Conservation (phyloP, 768 basidiomycete genomes). For the Kwoniella mangroviensis region DNA sequence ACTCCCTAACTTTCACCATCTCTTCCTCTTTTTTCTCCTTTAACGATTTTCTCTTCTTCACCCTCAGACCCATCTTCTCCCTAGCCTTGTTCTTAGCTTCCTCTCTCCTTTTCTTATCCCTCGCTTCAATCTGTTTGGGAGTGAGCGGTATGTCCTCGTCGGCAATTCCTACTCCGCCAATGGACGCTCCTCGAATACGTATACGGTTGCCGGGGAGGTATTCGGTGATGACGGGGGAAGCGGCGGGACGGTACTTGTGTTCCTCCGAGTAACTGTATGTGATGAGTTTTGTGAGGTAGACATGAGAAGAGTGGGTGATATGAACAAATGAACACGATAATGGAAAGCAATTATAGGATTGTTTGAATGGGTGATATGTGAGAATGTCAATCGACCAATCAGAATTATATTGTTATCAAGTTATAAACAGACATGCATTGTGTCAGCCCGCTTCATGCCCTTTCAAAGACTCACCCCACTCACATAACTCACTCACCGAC, state of each 20-base stretch:
- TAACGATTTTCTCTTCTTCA: constrained; percentile 27
- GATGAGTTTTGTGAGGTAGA: neutral
- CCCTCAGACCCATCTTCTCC: constrained; percentile 45
- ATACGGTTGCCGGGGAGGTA: constrained; percentile 71
- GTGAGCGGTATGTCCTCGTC: constrained; percentile 50
- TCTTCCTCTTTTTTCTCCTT: constrained; percentile 26
- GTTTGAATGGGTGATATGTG: no score
- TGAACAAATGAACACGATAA: no score
- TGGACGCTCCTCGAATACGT: constrained; percentile 71
- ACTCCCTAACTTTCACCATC: constrained; percentile 11
- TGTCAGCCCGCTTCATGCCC: neutral
- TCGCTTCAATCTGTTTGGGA: constrained; percentile 32
- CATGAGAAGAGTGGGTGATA: no score
- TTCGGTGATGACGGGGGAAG: constrained; percentile 81
- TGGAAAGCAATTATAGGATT: no score
- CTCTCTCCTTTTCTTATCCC: constrained; percentile 43
- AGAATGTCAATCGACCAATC: no score
- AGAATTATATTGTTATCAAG: no score
- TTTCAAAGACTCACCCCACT: neutral
- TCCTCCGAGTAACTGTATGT: constrained; percentile 75
- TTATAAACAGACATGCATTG: no score
- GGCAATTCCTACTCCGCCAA: constrained; percentile 57
- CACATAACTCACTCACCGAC: constrained; percentile 63
- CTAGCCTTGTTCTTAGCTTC: constrained; percentile 53
- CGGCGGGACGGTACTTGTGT: constrained; percentile 79